Evolutionary conservation across 2,329 filamentous ascomycete genomes (phyloP).

Genomic region (Neopestalotiopsis clavispora): DNA sequence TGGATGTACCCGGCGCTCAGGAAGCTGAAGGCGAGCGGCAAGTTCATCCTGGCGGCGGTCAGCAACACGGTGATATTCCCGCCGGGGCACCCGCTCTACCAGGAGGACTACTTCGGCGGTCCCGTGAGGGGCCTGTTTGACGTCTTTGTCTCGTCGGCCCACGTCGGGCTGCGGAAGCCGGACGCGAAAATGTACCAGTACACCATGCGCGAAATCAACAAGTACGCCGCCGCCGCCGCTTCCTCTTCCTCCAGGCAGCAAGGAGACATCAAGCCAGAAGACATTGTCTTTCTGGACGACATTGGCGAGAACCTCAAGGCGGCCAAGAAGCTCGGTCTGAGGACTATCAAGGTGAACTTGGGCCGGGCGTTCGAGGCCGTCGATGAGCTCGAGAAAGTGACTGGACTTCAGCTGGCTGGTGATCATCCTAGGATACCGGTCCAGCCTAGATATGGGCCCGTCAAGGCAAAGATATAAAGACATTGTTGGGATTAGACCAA

Average conservation of each 20-base stretch:
- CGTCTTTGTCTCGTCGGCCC: conserved; percentile 84
- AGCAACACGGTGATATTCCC: conserved; percentile 93
- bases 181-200: conserved; percentile 81
- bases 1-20: conserved; percentile 86
- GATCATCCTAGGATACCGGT: conserved; percentile 55
- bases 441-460: conserved; percentile 38
- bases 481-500: not conserved
- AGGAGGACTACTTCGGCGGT: conserved; percentile 53
- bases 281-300: conserved; percentile 89
- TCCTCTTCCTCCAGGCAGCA: no score
- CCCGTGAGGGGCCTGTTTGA: conserved; percentile 76
- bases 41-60: conserved; percentile 78
- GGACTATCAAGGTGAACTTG: conserved; percentile 83
- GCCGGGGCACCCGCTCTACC: conserved; percentile 69
- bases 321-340: conserved; percentile 74
- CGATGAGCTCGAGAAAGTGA: conserved; percentile 75
- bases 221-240: conserved; percentile 49
- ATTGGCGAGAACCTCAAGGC: conserved; percentile 92
- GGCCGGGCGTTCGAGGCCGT: conserved; percentile 83
- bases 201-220: conserved; percentile 70
- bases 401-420: conserved; percentile 68
- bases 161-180: conserved; percentile 87
- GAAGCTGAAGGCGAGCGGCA: conserved; percentile 65
- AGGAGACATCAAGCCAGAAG: conserved; percentile 59
- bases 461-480: conserved; percentile 49